Conservation (phyloP, 495 filamentous ascomycete genomes). For the Saxophila tyrrhenica region DNA sequence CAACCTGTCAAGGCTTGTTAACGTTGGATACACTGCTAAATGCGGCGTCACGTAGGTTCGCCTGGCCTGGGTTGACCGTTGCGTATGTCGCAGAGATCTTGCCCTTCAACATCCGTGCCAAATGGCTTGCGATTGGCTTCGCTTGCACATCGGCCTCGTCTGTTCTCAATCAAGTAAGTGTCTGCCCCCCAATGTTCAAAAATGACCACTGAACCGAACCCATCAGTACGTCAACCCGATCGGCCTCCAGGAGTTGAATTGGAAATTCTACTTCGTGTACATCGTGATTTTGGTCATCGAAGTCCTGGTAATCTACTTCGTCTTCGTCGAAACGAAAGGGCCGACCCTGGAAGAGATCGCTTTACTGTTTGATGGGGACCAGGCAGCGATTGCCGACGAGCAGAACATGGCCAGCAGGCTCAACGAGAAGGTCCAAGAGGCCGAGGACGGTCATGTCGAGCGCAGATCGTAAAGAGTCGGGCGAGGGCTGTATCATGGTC, state of each 20-base stretch:
- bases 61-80: conserved; percentile 43
- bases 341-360: conserved; percentile 59
- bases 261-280: conserved; percentile 25
- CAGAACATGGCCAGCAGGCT: background rate
- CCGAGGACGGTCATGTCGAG: background rate
- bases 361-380: conserved; percentile 26
- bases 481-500: no score
- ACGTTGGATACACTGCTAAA: no score
- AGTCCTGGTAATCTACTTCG: conserved; percentile 44
- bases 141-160: background rate
- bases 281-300: conserved; percentile 19
- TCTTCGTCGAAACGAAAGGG: conserved; percentile 57
- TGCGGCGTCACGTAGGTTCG: no score
- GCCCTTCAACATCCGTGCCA: conserved; percentile 56
- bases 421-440: background rate
- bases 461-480: background rate
- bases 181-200: conserved; percentile 45
- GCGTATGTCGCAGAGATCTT: conserved; percentile 49
- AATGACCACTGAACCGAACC: conserved; percentile 12
- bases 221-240: conserved; percentile 39
- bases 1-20: no score
- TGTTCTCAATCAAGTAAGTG: conserved; percentile 22
- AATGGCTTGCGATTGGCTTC: conserved; percentile 45
- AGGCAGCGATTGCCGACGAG: conserved; percentile 19
- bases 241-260: conserved; percentile 19